Conservation (phyloP, 2,329 filamentous ascomycete species). For the Metarhizium rileyi region DNA sequence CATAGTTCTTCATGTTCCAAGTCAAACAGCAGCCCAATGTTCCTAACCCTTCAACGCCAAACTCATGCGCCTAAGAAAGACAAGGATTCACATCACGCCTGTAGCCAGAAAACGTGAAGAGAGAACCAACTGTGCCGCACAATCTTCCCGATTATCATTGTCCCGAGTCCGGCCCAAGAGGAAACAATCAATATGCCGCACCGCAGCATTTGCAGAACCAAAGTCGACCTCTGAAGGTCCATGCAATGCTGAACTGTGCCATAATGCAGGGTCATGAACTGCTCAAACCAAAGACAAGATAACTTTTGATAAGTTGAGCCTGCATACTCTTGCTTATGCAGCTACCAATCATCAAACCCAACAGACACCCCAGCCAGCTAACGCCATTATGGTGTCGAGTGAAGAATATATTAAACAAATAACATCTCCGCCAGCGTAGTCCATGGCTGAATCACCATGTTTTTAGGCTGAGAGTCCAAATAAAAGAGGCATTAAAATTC, state of each 20-base stretch:
- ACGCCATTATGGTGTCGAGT: background rate
- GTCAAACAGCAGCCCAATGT: background rate
- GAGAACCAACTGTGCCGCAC: background rate
- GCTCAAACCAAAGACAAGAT: background rate
- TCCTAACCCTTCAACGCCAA: constrained; percentile 2
- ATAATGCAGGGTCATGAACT: background rate
- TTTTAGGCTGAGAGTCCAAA: background rate
- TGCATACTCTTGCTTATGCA: background rate
- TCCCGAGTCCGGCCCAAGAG: background rate
- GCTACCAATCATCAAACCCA: background rate
- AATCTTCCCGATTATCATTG: background rate
- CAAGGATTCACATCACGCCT: background rate
- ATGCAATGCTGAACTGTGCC: background rate
- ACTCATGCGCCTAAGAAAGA: background rate
- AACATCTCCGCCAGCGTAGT: background rate
- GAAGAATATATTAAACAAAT: background rate
- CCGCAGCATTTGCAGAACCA: background rate
- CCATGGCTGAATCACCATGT: background rate
- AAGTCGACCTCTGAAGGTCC: background rate
- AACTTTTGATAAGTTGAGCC: background rate
- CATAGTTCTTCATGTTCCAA: background rate
- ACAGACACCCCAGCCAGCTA: background rate
- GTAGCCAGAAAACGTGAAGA: constrained; percentile 1
- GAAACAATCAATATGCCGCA: background rate
- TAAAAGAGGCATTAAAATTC: background rate